A percentile compares a stretch with the other conserved stretches of the same genome.
Evolutionary conservation across 1,284 basidiomycete genomes (phyloP).

Genomic region (Pascua guehoae): DNA sequence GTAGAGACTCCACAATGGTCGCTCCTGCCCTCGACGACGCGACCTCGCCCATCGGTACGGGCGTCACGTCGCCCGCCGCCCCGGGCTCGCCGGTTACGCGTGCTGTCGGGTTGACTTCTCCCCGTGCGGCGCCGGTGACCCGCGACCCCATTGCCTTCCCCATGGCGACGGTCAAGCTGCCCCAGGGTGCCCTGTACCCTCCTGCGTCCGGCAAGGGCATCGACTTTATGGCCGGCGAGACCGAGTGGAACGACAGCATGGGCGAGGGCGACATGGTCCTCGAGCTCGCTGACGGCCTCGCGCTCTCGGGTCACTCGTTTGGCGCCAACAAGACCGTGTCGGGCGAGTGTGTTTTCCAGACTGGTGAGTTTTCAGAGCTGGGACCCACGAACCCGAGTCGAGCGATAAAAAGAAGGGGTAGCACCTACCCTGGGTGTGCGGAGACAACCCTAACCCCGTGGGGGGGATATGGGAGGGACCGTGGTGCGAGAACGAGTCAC

Average conservation of each 20-base stretch:
- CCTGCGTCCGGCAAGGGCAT: constrained; percentile 46
- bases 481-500: background rate
- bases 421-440: too few relatives aligned
- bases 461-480: background rate
- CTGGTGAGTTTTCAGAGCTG: constrained; percentile 61
- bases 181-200: constrained; percentile 41
- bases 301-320: constrained; percentile 86
- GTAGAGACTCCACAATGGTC: constrained; percentile 14
- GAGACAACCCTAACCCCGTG: too few relatives aligned
- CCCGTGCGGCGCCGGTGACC: constrained; percentile 1
- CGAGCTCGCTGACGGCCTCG: constrained; percentile 87
- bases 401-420: too few relatives aligned
- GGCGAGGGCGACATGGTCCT: constrained; percentile 60
- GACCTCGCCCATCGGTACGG: background rate
- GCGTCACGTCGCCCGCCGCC: constrained; percentile 16
- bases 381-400: background rate
- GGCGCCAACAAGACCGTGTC: constrained; percentile 90
- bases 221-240: constrained; percentile 40
- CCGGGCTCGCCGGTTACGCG: constrained; percentile 20
- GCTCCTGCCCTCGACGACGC: constrained; percentile 16
- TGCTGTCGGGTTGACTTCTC: background rate
- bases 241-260: constrained; percentile 42
- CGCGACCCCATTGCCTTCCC: constrained; percentile 20
- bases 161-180: constrained; percentile 16
- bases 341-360: constrained; percentile 99